A percentile compares a stretch with the other conserved stretches of the same genome.
Conservation (phyloP, 1,284 basidiomycete genomes). For the Cystobasidium slooffiae region DNA sequence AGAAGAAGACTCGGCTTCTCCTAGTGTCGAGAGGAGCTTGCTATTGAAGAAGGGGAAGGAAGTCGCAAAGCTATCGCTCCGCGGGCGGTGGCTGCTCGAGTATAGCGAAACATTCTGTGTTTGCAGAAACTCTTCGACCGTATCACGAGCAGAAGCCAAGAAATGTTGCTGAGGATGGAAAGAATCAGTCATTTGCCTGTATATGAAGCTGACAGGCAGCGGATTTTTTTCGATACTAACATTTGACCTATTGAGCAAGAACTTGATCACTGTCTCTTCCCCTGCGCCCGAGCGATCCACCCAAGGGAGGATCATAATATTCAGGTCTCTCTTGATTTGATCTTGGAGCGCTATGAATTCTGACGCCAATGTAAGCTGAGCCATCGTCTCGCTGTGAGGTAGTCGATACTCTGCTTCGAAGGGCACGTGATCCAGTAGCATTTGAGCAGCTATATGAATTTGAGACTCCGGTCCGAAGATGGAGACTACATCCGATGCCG, state of each 20-base stretch:
- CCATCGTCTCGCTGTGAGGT: constrained; percentile 67
- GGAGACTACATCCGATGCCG: constrained; percentile 83
- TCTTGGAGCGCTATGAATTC: constrained; percentile 85
- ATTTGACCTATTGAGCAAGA: constrained; percentile 90
- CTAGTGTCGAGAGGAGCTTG: constrained; percentile 69
- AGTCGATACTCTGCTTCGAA: constrained; percentile 95
- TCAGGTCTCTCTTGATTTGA: constrained; percentile 88
- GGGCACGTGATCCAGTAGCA: constrained; percentile 87
- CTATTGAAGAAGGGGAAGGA: constrained; percentile 97
- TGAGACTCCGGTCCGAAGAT: constrained; percentile 97
- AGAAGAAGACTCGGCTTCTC: constrained; percentile 11
- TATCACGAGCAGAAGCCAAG: constrained; percentile 82
- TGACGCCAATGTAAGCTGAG: constrained; percentile 73
- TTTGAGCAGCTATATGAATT: constrained; percentile 92
- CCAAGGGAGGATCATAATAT: constrained; percentile 71
- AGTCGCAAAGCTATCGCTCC: constrained; percentile 81
- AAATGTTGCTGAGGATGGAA: constrained; percentile 62
- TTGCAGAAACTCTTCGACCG: constrained; percentile 88
- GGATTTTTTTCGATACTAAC: constrained; percentile 60
- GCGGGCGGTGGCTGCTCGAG: constrained; percentile 50
- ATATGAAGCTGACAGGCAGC: constrained; percentile 42
- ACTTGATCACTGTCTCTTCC: constrained; percentile 87
- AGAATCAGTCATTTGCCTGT: background rate
- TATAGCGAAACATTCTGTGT: constrained; percentile 50
- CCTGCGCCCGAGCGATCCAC: constrained; percentile 58